Evolutionary conservation across 2,329 filamentous ascomycete genomes (phyloP), one percentile per base, ranked within the genome.

Genomic region (Diaporthe citrichinensis): DNA sequence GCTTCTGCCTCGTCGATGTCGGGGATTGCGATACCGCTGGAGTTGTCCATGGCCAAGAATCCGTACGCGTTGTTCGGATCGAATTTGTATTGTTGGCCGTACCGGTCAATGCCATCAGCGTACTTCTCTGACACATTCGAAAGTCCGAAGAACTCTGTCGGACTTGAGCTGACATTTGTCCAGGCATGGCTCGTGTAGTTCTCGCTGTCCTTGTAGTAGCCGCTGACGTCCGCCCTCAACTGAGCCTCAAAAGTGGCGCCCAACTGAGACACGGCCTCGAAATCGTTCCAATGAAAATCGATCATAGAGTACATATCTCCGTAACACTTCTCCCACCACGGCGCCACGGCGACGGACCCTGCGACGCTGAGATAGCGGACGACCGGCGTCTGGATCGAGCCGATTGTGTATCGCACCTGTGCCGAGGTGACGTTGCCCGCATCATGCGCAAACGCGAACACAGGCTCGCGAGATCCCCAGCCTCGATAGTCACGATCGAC

Each of bases 301-400:
- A 96, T 85, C 72, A 96, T 85, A 15, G 89, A 87, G 68, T 91
- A 86, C 5, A 90, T 86, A 14, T 86, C 88, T 1, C 84, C 82
- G 80, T 95, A 95, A 87, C 92, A 95, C 1, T 92, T 93, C 78
- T 90, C 88, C 94, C 94, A 96, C 12, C 96, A 84, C 6, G 94
- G 94, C 59, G 90, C 88, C 93, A 96, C 95, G 79, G 89, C 85
- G 1, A 93, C 95, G 77, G 95, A 83, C 1, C 94, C 94, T 34
- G 93, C 90, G 36, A 92, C 90, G 7, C 94, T 91, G 28, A 94
- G 93, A 84, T 90, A 96, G 79, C 95, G 94, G 15, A 93, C 91
- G 36, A 96, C 92, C 0, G 93, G 93, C 78, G 94, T 89, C 79
- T 96, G 94, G 34, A 93, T 90, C 77, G 95, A 90, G 4, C 93